These are phyloP conservation scores for Fusarium gaditjirri DNA, from an alignment of 2,329 filamentous ascomycete genomes.

Conservation along the genomic window DNA sequence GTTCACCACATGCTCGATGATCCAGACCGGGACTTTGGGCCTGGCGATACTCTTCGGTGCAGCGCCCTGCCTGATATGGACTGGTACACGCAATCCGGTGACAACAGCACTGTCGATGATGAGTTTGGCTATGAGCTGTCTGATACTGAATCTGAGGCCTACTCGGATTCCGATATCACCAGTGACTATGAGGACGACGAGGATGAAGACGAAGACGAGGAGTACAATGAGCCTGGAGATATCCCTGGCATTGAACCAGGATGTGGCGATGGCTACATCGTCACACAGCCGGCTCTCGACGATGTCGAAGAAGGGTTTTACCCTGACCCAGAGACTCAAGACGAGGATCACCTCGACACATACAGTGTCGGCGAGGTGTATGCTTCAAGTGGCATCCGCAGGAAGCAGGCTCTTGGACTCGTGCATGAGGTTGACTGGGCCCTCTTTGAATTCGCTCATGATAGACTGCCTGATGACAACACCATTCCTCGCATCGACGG, in stretches of 20 bases:
- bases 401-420: constrained; percentile 76
- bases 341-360: constrained; percentile 84
- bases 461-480: constrained; percentile 78
- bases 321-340: constrained; percentile 73
- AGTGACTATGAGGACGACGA: constrained; percentile 64
- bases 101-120: constrained; percentile 59
- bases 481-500: constrained; percentile 62
- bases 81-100: constrained; percentile 57
- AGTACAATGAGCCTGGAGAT: constrained; percentile 74
- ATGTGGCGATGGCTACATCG: constrained; percentile 79
- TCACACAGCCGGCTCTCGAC: constrained; percentile 92
- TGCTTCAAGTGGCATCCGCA: constrained; percentile 88
- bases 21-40: constrained; percentile 59
- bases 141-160: constrained; percentile 67
- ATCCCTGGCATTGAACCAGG: constrained; percentile 80
- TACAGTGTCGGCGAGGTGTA: constrained; percentile 86
- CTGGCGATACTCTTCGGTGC: constrained; percentile 48
- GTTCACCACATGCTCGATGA: constrained; percentile 96
- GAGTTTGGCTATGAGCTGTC: constrained; percentile 71
- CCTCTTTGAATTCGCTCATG: constrained; percentile 80
- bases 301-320: constrained; percentile 88
- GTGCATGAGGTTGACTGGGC: constrained; percentile 97
- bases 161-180: constrained; percentile 62
- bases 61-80: constrained; percentile 54
- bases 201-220: constrained; percentile 64